A percentile compares a stretch with the other conserved stretches of the same genome.
Evolutionary conservation across 371 early-diverging fungal genomes (phyloP).

Genomic region (Apophysomyces ossiformis): DNA sequence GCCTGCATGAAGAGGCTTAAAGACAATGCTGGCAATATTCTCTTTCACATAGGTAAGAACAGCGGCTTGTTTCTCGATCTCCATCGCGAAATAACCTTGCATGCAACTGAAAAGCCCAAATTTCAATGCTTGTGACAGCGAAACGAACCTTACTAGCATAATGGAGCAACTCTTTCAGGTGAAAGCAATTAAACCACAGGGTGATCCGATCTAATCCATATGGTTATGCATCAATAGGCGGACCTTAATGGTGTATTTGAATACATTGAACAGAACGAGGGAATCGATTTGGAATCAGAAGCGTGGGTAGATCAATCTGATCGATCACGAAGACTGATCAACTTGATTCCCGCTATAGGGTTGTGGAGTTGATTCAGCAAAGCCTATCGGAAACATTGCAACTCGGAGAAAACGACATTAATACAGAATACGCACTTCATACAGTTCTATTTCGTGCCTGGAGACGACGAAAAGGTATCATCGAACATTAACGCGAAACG

Average conservation of each 20-base stretch:
- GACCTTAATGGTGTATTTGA: conserved; percentile 31
- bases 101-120: conserved; percentile 1
- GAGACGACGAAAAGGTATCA: conserved; percentile 21
- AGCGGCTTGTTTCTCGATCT: not conserved
- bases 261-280: conserved; percentile 2
- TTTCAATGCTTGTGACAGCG: conserved; percentile 13
- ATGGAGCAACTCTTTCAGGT: conserved; percentile 7
- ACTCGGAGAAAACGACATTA: conserved; percentile 12
- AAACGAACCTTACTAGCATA: not conserved
- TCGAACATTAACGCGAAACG: not conserved
- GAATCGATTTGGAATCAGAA: not conserved
- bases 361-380: conserved; percentile 4
- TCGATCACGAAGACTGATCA: not conserved
- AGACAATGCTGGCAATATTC: conserved; percentile 39
- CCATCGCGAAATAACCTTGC: conserved; percentile 10
- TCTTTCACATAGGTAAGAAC: conserved; percentile 17
- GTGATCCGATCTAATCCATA: not conserved
- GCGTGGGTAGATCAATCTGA: not conserved
- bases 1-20: conserved; percentile 43
- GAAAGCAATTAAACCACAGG: not conserved
- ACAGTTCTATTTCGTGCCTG: conserved; percentile 28
- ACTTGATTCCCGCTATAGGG: not conserved
- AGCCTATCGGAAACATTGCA: conserved; percentile 15
- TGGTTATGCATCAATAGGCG: conserved; percentile 10
- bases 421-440: conserved; percentile 19